Percentiles rank a stretch among this genome's conserved stretches.
Evolutionary conservation across 1,284 basidiomycete genomes (phyloP).

Genomic region (Tilletiopsis washingtonensis): DNA sequence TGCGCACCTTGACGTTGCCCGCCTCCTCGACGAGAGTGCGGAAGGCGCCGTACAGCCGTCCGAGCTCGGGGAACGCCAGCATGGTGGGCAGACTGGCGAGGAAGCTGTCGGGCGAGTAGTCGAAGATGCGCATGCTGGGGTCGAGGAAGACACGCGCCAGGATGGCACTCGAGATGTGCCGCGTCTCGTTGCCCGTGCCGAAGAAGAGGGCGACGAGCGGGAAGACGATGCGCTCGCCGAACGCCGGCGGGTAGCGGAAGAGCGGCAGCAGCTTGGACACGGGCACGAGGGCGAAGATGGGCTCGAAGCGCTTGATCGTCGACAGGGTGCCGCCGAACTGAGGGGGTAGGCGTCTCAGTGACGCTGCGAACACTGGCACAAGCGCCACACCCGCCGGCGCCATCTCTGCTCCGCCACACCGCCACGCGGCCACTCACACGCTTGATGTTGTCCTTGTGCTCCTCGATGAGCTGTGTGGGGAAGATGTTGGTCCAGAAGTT

Average conservation of each 20-base stretch:
- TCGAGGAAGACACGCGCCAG: slow-evolving; percentile 58
- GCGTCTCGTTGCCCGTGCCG: slow-evolving; percentile 60
- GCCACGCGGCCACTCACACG: slow-evolving; percentile 11
- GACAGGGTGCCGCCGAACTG: slow-evolving; percentile 32
- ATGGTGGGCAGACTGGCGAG: slow-evolving; percentile 51
- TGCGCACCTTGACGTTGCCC: slow-evolving; percentile 52
- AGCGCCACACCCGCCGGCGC: too few relatives aligned
- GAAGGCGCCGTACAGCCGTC: slow-evolving; percentile 54
- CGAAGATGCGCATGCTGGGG: slow-evolving; percentile 53
- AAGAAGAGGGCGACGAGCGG: slow-evolving; percentile 58
- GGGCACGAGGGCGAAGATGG: slow-evolving; percentile 37
- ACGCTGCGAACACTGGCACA: too few relatives aligned
- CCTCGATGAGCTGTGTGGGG: slow-evolving; percentile 37
- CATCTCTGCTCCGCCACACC: neutral
- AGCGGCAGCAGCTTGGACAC: slow-evolving; percentile 32
- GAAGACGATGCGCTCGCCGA: slow-evolving; percentile 57
- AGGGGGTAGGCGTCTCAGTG: too few relatives aligned
- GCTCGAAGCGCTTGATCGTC: slow-evolving; percentile 38
- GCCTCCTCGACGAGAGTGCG: slow-evolving; percentile 49
- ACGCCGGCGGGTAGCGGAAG: slow-evolving; percentile 48
- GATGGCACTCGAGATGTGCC: slow-evolving; percentile 57
- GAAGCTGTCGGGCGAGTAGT: slow-evolving; percentile 36
- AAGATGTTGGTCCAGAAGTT: slow-evolving; percentile 39
- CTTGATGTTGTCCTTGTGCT: slow-evolving; percentile 29
- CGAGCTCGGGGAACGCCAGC: slow-evolving; percentile 51